Percentiles rank a stretch among this genome's conserved stretches.
Evolutionary conservation across 345 rosid species (phyloP).

Genomic region (Gossypioides kirkii): DNA sequence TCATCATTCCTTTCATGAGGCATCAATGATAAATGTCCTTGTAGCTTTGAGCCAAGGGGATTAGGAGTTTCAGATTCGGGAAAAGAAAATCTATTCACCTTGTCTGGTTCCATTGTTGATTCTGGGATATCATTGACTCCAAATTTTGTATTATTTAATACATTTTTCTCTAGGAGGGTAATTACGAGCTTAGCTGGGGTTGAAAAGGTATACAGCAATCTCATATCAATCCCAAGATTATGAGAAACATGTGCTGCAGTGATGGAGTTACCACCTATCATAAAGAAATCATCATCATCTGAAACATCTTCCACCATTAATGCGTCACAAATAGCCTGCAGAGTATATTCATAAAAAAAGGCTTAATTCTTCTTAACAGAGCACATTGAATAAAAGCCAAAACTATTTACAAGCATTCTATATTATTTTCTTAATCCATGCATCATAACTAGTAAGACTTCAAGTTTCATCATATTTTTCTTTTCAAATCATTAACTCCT

Average conservation of each 20-base stretch:
- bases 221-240: constrained; percentile 75
- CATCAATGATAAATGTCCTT: constrained; percentile 19
- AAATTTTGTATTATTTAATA: constrained; percentile 21
- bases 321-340: constrained; percentile 73
- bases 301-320: constrained; percentile 63
- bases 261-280: constrained; percentile 83
- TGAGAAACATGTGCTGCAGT: constrained; percentile 84
- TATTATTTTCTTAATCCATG: neutral
- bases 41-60: constrained; percentile 21
- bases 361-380: neutral
- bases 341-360: constrained; percentile 17
- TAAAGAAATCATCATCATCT: constrained; percentile 73
- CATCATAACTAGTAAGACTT: neutral
- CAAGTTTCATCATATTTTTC: neutral
- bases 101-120: constrained; percentile 28
- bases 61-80: constrained; percentile 24
- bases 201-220: constrained; percentile 62
- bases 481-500: neutral
- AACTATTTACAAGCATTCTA: neutral
- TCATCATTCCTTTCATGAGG: constrained; percentile 22
- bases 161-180: constrained; percentile 42
- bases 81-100: constrained; percentile 20
- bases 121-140: constrained; percentile 22
- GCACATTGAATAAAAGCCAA: neutral
- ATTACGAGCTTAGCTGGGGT: constrained; percentile 61